Percentiles rank a stretch among this genome's conserved stretches.
These are phyloP conservation scores for Antarctomyces pellizariae DNA, from an alignment of 495 filamentous ascomycete genomes.

Conservation along the genomic window DNA sequence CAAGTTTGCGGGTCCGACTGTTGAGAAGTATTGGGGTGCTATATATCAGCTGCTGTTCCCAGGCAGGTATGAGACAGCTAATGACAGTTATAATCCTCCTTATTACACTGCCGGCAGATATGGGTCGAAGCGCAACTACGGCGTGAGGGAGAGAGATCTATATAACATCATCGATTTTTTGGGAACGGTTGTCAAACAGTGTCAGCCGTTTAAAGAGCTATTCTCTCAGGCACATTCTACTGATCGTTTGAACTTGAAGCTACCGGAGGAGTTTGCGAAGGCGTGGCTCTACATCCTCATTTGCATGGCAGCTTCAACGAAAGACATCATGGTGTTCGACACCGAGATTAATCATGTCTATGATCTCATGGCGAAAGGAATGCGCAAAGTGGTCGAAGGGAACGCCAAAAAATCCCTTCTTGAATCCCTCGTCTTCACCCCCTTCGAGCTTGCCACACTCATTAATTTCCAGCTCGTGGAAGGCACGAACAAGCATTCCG, in stretches of 20 bases:
- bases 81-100: too few species aligned
- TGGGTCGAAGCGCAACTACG: too few species aligned
- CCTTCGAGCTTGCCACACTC: conserved; percentile 16
- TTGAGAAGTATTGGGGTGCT: conserved; percentile 17
- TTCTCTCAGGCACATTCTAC: conserved; percentile 7
- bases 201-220: conserved; percentile 11
- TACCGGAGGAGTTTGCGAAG: conserved; percentile 13
- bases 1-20: conserved; percentile 8
- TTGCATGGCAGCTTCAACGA: conserved; percentile 8
- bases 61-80: too few species aligned
- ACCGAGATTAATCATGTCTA: conserved; percentile 7
- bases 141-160: background rate
- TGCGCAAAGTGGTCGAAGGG: conserved; percentile 8
- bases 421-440: conserved; percentile 14
- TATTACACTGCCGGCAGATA: too few species aligned
- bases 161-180: conserved; percentile 7
- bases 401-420: conserved; percentile 4
- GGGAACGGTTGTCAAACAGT: conserved; percentile 6
- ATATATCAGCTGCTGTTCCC: conserved; percentile 11
- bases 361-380: conserved; percentile 7
- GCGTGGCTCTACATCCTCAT: conserved; percentile 16
- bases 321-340: conserved; percentile 6
- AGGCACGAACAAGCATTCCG: conserved; percentile 11
- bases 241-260: conserved; percentile 6
- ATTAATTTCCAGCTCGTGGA: conserved; percentile 14